Conservation (phyloP, 2,329 filamentous ascomycete genomes). For the Xylaria sp. region DNA sequence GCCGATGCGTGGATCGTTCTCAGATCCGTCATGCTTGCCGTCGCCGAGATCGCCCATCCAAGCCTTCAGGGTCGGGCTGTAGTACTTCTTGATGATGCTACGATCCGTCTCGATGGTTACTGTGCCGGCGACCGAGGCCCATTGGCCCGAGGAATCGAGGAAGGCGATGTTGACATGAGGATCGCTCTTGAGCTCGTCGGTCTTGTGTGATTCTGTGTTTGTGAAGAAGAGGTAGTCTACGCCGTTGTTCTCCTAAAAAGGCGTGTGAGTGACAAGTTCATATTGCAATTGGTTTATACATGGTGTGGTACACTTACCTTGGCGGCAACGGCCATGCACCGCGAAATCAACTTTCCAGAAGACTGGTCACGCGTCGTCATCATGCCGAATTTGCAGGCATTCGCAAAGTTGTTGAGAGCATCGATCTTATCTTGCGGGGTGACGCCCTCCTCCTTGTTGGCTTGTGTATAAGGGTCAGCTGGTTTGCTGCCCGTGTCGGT, state of each 20-base stretch:
- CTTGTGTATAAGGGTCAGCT: conserved; percentile 79
- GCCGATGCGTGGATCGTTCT: conserved; percentile 83
- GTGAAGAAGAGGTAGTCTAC: conserved; percentile 90
- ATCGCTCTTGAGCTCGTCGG: conserved; percentile 79
- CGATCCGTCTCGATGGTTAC: conserved; percentile 77
- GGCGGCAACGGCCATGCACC: conserved; percentile 86
- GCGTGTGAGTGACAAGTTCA: not conserved
- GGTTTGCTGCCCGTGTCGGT: conserved; percentile 70
- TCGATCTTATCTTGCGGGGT: conserved; percentile 79
- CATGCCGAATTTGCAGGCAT: conserved; percentile 84
- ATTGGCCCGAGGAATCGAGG: conserved; percentile 79
- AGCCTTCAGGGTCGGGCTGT: conserved; percentile 77
- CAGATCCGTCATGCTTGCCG: conserved; percentile 83
- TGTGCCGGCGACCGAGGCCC: conserved; percentile 85
- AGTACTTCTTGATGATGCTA: conserved; percentile 76
- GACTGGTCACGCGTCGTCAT: conserved; percentile 80
- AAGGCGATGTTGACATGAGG: conserved; percentile 84
- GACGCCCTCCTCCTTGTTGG: conserved; percentile 73
- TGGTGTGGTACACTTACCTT: conserved; percentile 63
- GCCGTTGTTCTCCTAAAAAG: conserved; percentile 75
- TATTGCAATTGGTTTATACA: not conserved
- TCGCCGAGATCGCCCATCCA: conserved; percentile 90
- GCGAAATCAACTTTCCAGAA: conserved; percentile 76
- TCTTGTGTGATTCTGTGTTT: conserved; percentile 91
- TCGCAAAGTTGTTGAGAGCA: conserved; percentile 77